Conservation (phyloP, 1,284 basidiomycete species). For the Lignosus rhinocerotis region DNA sequence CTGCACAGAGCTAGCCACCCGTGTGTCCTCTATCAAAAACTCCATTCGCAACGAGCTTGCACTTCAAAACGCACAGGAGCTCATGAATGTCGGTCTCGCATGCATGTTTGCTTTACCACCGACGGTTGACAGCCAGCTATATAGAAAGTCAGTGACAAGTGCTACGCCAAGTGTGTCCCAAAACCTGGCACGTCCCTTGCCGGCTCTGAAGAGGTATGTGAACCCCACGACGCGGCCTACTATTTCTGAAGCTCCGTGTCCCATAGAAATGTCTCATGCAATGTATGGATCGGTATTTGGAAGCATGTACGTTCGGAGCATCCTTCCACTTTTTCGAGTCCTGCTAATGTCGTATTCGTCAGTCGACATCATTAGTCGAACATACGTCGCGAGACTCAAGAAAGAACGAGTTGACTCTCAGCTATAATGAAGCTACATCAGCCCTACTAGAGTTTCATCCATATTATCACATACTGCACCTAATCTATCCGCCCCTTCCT, state of each 20-base stretch:
- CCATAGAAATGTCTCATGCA: conserved; percentile 68
- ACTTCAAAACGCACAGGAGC: conserved; percentile 75
- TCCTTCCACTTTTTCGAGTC: neutral
- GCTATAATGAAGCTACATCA: neutral
- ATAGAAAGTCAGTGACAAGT: conserved; percentile 78
- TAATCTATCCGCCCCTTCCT: conserved; percentile 25
- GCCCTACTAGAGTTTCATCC: neutral
- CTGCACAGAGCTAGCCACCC: conserved; percentile 50
- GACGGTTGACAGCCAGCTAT: neutral
- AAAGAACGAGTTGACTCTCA: conserved; percentile 46
- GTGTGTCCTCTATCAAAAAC: conserved; percentile 73
- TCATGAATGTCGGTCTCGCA: conserved; percentile 63
- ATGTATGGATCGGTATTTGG: conserved; percentile 82
- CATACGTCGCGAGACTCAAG: conserved; percentile 60
- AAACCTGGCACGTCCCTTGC: conserved; percentile 74
- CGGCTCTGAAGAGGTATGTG: conserved; percentile 69
- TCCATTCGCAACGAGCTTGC: conserved; percentile 72
- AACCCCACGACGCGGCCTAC: neutral
- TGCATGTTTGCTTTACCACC: neutral
- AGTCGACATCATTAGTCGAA: conserved; percentile 76
- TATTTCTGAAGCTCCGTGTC: neutral
- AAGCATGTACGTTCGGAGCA: conserved; percentile 70
- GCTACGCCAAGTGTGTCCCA: conserved; percentile 76
- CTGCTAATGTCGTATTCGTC: neutral
- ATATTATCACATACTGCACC: neutral